Evolutionary conservation across 2,329 filamentous ascomycete genomes (phyloP).

Genomic region (Tolypocladium paradoxum): DNA sequence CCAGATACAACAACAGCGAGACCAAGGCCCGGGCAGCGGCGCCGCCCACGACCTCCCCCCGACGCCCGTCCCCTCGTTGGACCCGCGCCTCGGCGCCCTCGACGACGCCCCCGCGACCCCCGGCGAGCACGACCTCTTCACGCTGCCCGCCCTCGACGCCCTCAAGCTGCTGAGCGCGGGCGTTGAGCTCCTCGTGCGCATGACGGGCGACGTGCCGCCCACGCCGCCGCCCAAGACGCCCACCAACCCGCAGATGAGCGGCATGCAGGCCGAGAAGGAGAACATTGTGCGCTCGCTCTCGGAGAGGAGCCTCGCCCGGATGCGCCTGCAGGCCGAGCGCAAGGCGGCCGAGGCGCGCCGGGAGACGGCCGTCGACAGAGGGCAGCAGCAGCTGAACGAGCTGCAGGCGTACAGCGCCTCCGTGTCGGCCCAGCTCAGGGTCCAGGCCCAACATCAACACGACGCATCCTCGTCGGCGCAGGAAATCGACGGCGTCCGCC

Average conservation of each 20-base stretch:
- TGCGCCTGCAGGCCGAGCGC: conserved; percentile 30
- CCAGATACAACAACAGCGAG: background rate
- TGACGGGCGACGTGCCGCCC: conserved; percentile 69
- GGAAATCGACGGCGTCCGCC: conserved; percentile 44
- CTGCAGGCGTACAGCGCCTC: conserved; percentile 16
- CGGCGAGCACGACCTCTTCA: conserved; percentile 56
- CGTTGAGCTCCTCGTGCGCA: conserved; percentile 58
- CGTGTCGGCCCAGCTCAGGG: conserved; percentile 15
- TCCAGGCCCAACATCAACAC: conserved; percentile 8
- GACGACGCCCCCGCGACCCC: conserved; percentile 14
- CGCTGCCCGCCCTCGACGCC: conserved; percentile 60
- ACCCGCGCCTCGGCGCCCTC: conserved; percentile 19
- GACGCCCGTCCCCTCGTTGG: conserved; percentile 30
- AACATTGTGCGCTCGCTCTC: conserved; percentile 48
- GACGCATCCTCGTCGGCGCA: conserved; percentile 6
- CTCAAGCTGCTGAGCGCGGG: conserved; percentile 68
- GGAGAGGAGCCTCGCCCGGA: conserved; percentile 37
- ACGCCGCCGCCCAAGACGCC: conserved; percentile 60
- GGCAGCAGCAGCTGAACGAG: conserved; percentile 4
- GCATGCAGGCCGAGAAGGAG: conserved; percentile 51
- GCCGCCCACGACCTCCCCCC: conserved; percentile 22
- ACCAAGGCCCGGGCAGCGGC: background rate
- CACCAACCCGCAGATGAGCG: conserved; percentile 54
- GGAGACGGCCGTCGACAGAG: background rate
- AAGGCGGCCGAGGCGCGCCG: conserved; percentile 7